Evolutionary conservation across 306 rosid species (phyloP).

Genomic region (Malus orientalis): DNA sequence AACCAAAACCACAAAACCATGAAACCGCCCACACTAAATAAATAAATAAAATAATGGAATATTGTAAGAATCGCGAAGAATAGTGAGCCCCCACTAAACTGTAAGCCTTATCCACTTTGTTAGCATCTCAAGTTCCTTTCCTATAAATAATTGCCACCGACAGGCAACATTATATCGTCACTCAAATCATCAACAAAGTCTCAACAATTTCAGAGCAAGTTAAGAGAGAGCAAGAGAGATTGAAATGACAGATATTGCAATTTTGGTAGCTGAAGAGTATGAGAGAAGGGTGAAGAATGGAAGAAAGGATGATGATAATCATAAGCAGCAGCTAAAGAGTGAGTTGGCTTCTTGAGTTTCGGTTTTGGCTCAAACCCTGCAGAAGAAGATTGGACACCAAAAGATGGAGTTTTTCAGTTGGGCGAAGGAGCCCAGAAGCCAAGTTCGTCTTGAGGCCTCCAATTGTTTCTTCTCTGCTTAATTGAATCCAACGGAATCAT

Average conservation of each 20-base stretch:
- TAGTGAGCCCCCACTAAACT: background rate
- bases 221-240: background rate
- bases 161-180: no score
- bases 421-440: conserved; percentile 50
- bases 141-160: background rate
- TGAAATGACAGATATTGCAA: conserved; percentile 76
- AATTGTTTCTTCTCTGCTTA: conserved; percentile 80
- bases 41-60: background rate
- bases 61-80: background rate
- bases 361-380: conserved; percentile 20
- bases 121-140: background rate
- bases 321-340: background rate
- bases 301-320: background rate
- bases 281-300: conserved; percentile 55
- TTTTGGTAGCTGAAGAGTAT: conserved; percentile 77
- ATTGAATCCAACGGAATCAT: background rate
- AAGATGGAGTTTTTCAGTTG: conserved; percentile 14
- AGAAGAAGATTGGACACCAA: conserved; percentile 13
- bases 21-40: background rate
- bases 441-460: conserved; percentile 59
- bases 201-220: background rate
- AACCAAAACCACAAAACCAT: background rate
- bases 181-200: no score
- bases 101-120: background rate
- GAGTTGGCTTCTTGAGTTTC: conserved; percentile 35